These are phyloP conservation scores for Geotrichum armillariae DNA, from an alignment of 1,139 yeast genomes.

Conservation along the genomic window DNA sequence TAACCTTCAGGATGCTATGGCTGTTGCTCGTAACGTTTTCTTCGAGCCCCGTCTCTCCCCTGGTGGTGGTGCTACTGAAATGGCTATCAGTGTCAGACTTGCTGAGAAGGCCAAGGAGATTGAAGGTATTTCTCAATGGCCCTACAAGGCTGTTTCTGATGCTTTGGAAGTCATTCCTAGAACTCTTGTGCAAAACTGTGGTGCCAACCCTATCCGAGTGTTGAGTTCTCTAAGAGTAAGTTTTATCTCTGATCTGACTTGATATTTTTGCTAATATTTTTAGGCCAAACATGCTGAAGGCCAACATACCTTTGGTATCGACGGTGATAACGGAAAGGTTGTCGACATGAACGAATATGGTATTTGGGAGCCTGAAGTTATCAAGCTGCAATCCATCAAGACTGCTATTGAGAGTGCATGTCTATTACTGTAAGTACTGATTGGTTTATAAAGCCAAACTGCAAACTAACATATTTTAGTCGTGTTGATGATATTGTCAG, in stretches of 20 bases:
- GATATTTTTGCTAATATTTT: not conserved
- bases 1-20: constrained; percentile 97
- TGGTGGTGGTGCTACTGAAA: constrained; percentile 99
- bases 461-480: constrained; percentile 9
- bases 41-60: constrained; percentile 94
- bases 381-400: constrained; percentile 93
- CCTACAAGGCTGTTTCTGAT: constrained; percentile 97
- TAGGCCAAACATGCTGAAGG: constrained; percentile 92
- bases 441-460: not conserved
- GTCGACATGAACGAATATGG: constrained; percentile 97
- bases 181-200: constrained; percentile 95
- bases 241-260: not conserved
- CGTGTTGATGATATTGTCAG: constrained; percentile 98
- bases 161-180: constrained; percentile 98
- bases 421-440: constrained; percentile 53
- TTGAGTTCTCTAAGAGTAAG: constrained; percentile 73
- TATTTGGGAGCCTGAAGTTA: constrained; percentile 98
- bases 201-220: constrained; percentile 91
- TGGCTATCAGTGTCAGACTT: constrained; percentile 91
- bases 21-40: constrained; percentile 93
- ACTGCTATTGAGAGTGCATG: constrained; percentile 98
- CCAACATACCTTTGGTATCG: constrained; percentile 77
- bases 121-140: constrained; percentile 98
- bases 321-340: constrained; percentile 91
- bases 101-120: constrained; percentile 89